These are phyloP conservation scores for Amyloporia xantha DNA, from an alignment of 768 basidiomycete species.

Conservation along the genomic window DNA sequence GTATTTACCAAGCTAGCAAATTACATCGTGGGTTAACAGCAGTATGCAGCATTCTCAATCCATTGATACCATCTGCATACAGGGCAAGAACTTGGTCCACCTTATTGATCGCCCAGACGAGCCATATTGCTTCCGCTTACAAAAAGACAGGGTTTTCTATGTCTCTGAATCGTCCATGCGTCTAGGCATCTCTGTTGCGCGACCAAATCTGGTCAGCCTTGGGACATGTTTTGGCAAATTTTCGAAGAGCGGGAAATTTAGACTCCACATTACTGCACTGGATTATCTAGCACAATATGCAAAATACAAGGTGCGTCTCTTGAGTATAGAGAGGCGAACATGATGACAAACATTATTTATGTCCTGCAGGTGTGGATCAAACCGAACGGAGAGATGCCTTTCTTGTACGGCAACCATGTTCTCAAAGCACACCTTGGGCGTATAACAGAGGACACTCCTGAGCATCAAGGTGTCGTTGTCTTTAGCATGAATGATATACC, in stretches of 20 bases:
- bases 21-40: conserved; percentile 60
- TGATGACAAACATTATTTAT: neutral
- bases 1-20: conserved; percentile 97
- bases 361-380: conserved; percentile 89
- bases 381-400: conserved; percentile 98
- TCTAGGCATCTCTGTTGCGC: conserved; percentile 83
- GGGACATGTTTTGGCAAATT: conserved; percentile 99
- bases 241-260: conserved; percentile 95
- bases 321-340: neutral
- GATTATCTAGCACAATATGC: conserved; percentile 95
- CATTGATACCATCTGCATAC: too few relatives aligned
- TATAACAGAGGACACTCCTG: conserved; percentile 97
- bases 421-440: conserved; percentile 98
- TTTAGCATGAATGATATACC: conserved; percentile 96
- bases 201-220: conserved; percentile 85
- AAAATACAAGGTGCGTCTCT: conserved; percentile 81
- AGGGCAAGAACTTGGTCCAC: conserved; percentile 96
- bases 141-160: conserved; percentile 94
- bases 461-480: conserved; percentile 96
- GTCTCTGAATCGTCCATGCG: conserved; percentile 94
- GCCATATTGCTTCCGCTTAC: conserved; percentile 91
- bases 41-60: neutral
- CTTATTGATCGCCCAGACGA: conserved; percentile 93
- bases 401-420: conserved; percentile 97
- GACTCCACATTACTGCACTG: conserved; percentile 88